Evolutionary conservation across 1,284 basidiomycete species (phyloP).

Genomic region (Ganoderma sp.): DNA sequence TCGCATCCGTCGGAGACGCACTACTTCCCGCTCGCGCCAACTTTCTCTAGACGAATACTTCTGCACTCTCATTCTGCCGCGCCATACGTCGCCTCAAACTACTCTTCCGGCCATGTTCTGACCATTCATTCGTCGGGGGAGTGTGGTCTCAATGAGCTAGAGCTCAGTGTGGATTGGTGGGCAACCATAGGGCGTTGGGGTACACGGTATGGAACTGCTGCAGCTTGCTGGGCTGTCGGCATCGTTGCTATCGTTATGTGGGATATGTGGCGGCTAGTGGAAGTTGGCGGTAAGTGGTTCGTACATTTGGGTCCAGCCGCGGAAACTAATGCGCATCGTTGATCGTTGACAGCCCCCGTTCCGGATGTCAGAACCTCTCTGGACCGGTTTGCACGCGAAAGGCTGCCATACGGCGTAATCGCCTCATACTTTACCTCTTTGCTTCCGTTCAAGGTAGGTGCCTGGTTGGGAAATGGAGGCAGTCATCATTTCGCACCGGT

Average conservation of each 20-base stretch:
- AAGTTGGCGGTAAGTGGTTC: slow-evolving; percentile 40
- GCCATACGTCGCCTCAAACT: slow-evolving; percentile 58
- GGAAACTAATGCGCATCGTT: slow-evolving; percentile 6
- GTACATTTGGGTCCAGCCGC: slow-evolving; percentile 15
- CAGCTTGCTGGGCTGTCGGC: slow-evolving; percentile 74
- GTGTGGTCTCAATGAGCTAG: slow-evolving; percentile 54
- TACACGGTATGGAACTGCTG: slow-evolving; percentile 73
- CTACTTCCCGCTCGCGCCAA: slow-evolving; percentile 59
- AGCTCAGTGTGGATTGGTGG: slow-evolving; percentile 67
- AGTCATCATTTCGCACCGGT: slow-evolving; percentile 55
- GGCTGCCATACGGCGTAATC: slow-evolving; percentile 51
- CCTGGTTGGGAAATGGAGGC: slow-evolving; percentile 66
- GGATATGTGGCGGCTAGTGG: slow-evolving; percentile 52
- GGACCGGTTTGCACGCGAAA: slow-evolving; percentile 45
- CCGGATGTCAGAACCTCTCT: slow-evolving; percentile 57
- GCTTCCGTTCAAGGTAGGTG: slow-evolving; percentile 59
- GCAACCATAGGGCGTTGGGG: slow-evolving; percentile 73
- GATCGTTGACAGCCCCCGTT: slow-evolving; percentile 44
- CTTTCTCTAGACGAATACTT: slow-evolving; percentile 48
- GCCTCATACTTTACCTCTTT: slow-evolving; percentile 54
- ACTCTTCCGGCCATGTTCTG: slow-evolving; percentile 53
- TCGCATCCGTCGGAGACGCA: slow-evolving; percentile 70
- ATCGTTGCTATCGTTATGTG: slow-evolving; percentile 63
- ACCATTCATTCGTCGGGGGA: slow-evolving; percentile 63
- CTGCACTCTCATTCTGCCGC: slow-evolving; percentile 77